Evolutionary conservation across 805 yeast species (phyloP), one percentile per base, ranked within the genome.

Genomic region (Sugiyamaella valdiviana): DNA sequence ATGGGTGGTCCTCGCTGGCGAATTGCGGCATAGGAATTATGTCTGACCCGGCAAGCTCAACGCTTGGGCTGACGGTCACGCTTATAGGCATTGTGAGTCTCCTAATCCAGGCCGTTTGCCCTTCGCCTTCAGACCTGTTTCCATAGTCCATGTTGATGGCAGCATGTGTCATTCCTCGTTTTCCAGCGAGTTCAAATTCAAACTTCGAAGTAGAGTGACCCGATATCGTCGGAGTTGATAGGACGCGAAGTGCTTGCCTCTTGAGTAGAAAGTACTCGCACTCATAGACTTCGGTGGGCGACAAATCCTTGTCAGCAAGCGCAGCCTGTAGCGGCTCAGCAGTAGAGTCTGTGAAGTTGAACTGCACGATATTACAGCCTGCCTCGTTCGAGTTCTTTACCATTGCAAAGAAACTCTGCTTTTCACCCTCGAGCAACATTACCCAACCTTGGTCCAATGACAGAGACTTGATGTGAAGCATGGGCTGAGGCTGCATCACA

Each of bases 341-440:
- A 0, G 93, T 82, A 0, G 93, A 82, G 59, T 87, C 95, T 68
- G 79, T 71, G 55, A 81, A 80, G 5, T 80, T 75, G 52, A 84
- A 80, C 2, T 80, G 72, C 29, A 87, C 56, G 44, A 75, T 71
- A 47, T 80, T 77, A 39, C 83, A 78, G 0, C 72, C 58, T 2
- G 82, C 80, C 3, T 65, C 60, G 0, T 91, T 80, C 16, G 74
- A 70, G 61, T 88, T 87, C 42, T 74, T 72, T 26, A 88, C 63
- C 1, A 65, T 62, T 4, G 86, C 62, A 1, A 72, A 66, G 51
- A 85, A 77, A 1, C 61, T 53, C 44, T 71, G 72, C 37, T 70
- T 67, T 57, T 88, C 93, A 6, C 96, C 96, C 60, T 87, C 95
- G 10, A 88, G 64, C 14, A 87, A 64, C 87, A 86, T 83, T 3